phyloP scores from a whole-genome alignment of 768 basidiomycete genomes.

The Trametes gibbosa region DNA sequence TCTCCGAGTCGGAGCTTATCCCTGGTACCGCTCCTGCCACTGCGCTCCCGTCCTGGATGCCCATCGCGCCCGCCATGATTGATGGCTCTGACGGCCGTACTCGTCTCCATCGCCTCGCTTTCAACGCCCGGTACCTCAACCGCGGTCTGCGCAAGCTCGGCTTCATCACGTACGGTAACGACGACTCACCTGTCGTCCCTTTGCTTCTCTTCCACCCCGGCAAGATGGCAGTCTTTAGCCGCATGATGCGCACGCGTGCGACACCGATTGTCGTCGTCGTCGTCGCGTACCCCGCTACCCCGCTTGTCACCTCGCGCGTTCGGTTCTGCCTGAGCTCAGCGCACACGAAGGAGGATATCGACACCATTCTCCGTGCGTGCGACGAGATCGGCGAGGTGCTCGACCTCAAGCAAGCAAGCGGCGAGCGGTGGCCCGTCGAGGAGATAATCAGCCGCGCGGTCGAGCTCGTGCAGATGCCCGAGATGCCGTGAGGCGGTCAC shows the following conservation, averaged over 20 bases:
- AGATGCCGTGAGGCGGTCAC: slow-evolving; percentile 18
- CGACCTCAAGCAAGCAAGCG: slow-evolving; percentile 79
- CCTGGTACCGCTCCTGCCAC: slow-evolving; percentile 69
- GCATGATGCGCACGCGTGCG: slow-evolving; percentile 75
- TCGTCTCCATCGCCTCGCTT: slow-evolving; percentile 85
- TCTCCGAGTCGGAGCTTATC: slow-evolving; percentile 51
- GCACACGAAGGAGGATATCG: slow-evolving; percentile 97
- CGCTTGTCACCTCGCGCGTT: slow-evolving; percentile 83
- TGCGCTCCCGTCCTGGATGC: slow-evolving; percentile 75
- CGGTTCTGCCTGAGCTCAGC: slow-evolving; percentile 93
- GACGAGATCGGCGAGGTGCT: slow-evolving; percentile 90
- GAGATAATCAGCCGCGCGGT: slow-evolving; percentile 68
- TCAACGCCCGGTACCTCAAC: slow-evolving; percentile 93
- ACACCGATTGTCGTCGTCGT: slow-evolving; percentile 88
- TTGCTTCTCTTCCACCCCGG: slow-evolving; percentile 89
- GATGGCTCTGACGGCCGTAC: slow-evolving; percentile 83
- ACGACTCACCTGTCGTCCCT: slow-evolving; percentile 91
- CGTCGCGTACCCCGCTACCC: slow-evolving; percentile 88
- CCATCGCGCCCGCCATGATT: slow-evolving; percentile 65
- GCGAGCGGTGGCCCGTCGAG: slow-evolving; percentile 77
- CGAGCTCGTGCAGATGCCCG: slow-evolving; percentile 60
- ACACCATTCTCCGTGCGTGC: slow-evolving; percentile 77
- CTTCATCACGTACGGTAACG: slow-evolving; percentile 94
- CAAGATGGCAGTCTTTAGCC: slow-evolving; percentile 90
- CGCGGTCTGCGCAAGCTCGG: slow-evolving; percentile 85